Base-by-base conservation (phyloP, 164 flowering plant species). In the Paratinospora sagittata region DNA sequence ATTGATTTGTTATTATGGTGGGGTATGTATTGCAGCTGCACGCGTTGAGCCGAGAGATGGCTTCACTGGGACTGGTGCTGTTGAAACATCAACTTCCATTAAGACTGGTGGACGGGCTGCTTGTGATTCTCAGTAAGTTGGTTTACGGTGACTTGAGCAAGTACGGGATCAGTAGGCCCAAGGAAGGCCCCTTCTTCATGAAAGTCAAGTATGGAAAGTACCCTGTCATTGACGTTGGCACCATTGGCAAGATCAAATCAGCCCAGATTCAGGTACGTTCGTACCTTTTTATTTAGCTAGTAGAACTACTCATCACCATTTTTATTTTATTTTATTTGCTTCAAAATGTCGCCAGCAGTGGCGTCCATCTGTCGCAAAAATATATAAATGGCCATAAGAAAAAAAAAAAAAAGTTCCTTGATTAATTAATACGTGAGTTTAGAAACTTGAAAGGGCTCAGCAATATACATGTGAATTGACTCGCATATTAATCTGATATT, bases 231-330 rank as follows among this genome's bases (percentile, higher is more conserved):
- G 86, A 85, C 41, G 79, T 80, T 13, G 88, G 88, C 13, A 80
- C 86, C 16, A 10, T 52, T 2, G 7, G 57, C 27, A 85, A 80
- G 71, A 85, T 85, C 63, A 75, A 74, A 62, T 73, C 82, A 16
- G 73, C 82, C 2, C 72, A 85, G 45, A 83, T 85, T 63, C 80
- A 81, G 83, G 87, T 84, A 71, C 17, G n/a, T n/a, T n/a, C n/a
- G n/a, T n/a, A n/a, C n/a, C n/a, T n/a, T n/a, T n/a, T n/a, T n/a
- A n/a, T n/a, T n/a, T n/a, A n/a, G n/a, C n/a, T n/a, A n/a, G n/a
- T n/a, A n/a, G n/a, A n/a, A n/a, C n/a, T n/a, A n/a, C n/a, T n/a
- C n/a, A n/a, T n/a, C n/a, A n/a, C n/a, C n/a, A n/a, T n/a, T n/a
- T n/a, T n/a, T n/a, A n/a, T n/a, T n/a, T n/a, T n/a, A n/a, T n/a